A percentile compares a stretch with the other conserved stretches of the same genome.
Evolutionary conservation across 495 filamentous ascomycete genomes (phyloP).

Genomic region (Entonaema liquescens): DNA sequence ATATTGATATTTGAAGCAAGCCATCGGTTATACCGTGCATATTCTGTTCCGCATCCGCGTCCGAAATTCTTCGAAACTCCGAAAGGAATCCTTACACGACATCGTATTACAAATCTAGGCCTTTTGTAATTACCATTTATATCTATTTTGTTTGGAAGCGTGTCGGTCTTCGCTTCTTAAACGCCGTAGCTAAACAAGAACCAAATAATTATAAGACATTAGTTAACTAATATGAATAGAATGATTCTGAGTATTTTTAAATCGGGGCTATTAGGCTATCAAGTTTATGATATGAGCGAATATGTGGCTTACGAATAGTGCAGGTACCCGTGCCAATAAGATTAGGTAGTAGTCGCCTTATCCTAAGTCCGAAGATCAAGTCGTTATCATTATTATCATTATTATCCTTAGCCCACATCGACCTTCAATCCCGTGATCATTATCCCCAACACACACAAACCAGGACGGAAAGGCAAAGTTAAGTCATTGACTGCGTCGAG

Average conservation of each 20-base stretch:
- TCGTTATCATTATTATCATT: neutral
- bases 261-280: neutral
- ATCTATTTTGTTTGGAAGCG: neutral
- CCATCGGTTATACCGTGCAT: neutral
- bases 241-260: neutral
- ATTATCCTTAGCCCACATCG: neutral
- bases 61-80: neutral
- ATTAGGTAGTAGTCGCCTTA: neutral
- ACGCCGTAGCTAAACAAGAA: too few species aligned
- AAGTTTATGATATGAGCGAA: neutral
- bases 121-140: neutral
- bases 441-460: neutral
- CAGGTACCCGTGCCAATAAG: neutral
- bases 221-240: neutral
- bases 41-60: neutral
- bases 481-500: neutral
- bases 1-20: neutral
- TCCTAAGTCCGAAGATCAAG: neutral
- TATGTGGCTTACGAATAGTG: neutral
- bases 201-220: too few species aligned
- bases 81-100: neutral
- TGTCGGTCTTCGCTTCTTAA: neutral
- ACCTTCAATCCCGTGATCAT: neutral
- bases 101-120: neutral
- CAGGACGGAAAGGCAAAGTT: neutral